Base-by-base conservation (phyloP, 2,329 filamentous ascomycete species). In the Pseudomassariella vexata region DNA sequence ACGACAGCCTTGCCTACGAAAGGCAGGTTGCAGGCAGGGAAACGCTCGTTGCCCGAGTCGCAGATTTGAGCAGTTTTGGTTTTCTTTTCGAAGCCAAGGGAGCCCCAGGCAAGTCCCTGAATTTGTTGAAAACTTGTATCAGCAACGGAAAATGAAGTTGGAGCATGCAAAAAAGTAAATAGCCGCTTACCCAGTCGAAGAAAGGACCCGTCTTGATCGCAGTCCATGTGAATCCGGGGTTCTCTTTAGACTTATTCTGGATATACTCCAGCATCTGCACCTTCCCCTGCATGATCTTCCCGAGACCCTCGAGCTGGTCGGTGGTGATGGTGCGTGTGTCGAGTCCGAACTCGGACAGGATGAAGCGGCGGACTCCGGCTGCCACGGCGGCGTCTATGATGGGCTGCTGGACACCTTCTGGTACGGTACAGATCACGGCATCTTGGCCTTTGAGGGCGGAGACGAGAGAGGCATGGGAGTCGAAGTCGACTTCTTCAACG, bases 321-420 rank as follows among this genome's bases (percentile, higher is more conserved):
- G 20, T 19, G 22, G 21, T 18, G 19, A 14, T n/a, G 7, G 30
- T 27, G 5, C 24, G 14, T n/a, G 23, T 26, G 56, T 66, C 52
- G 36, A 48, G 45, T 19, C 62, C 63, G 30, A 68, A 82, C 40
- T 81, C 76, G 4, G 70, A 70, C 3, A 76, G 75, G 18, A 82
- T 54, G 57, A 79, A 76, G n/a, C 74, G 65, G 47, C 73, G 62
- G 1, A 82, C 74, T 4, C 76, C 73, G 2, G 75, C 74, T 3
- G 64, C 64, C 20, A 74, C 57, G 22, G 75, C 68, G 2, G 76
- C 78, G 26, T 81, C 71, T 27, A 80, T 65, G 28, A 81, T 55
- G 19, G 56, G 56, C 17, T 53, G 50, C 41, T 76, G 70, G 14
- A 53, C 51, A 39, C 73, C 69, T n/a, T 35, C n/a, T 16, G 55